Evolutionary conservation across 176 grass and related monocot genomes (phyloP).

Genomic region (Carex kokanica): DNA sequence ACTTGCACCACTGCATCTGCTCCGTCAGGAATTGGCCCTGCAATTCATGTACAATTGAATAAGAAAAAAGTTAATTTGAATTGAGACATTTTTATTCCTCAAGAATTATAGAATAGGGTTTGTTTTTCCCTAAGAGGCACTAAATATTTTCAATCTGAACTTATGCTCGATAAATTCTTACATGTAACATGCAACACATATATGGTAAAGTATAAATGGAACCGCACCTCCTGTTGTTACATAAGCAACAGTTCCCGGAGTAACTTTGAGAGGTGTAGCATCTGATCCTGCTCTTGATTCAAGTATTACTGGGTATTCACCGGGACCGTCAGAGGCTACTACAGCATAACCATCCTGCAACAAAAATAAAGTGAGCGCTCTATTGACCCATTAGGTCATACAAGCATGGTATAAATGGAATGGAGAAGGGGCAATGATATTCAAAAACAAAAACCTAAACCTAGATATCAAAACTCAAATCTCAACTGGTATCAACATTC

Average conservation of each 20-base stretch:
- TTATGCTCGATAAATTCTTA: too few relatives aligned
- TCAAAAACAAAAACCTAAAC: too few relatives aligned
- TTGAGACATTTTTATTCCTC: background rate
- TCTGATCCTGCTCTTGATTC: slow-evolving; percentile 87
- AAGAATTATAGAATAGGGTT: background rate
- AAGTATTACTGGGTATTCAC: slow-evolving; percentile 71
- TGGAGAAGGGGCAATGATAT: too few relatives aligned
- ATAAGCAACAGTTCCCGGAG: slow-evolving; percentile 56
- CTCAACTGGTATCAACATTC: too few relatives aligned
- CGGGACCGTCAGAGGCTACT: slow-evolving; percentile 68
- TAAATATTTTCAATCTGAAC: background rate
- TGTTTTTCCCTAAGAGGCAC: background rate
- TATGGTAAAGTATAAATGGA: background rate
- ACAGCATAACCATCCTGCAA: slow-evolving; percentile 86
- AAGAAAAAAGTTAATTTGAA: background rate
- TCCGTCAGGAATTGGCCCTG: slow-evolving; percentile 85
- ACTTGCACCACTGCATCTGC: slow-evolving; percentile 84
- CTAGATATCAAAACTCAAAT: too few relatives aligned
- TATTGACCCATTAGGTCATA: too few relatives aligned
- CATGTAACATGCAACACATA: too few relatives aligned
- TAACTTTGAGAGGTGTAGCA: slow-evolving; percentile 41
- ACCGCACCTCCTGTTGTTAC: slow-evolving; percentile 79
- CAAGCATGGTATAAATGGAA: too few relatives aligned
- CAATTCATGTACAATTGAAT: background rate
- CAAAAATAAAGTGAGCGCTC: background rate